Evolutionary conservation across 2,329 filamentous ascomycete species (phyloP), one percentile per base, ranked within the genome.

Genomic region (Blastomyces gilchristii): DNA sequence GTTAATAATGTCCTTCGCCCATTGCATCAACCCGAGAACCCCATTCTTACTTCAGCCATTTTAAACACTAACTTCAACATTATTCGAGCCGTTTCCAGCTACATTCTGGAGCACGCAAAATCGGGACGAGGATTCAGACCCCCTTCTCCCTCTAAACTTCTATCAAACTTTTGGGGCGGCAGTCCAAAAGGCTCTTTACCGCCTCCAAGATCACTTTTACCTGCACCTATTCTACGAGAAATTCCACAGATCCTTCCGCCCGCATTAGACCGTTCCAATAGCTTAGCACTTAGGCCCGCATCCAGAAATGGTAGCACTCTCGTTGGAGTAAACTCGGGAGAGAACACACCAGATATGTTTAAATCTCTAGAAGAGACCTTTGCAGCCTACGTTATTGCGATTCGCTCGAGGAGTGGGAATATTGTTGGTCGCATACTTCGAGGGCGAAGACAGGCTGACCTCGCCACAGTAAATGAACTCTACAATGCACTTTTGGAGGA

Each of bases 401-500:
- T 97, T 41, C 90, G 94, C 70, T 87, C 88, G 49, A 86, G 91
- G 52, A 95, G 93, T 72, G 92, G 92, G 41, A 91, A 91, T 69
- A 90, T 96, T 63, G 83, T 95, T 22, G 91, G 89, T 22, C 86
- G 88, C 41, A 86, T 85, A 34, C 79, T 97, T 41, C 83, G 91
- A 59, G 87, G 85, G 67, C 83, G 92, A 64, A 79, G 82, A 12
- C 76, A 78, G 37, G 89, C 87, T 1, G 90, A 96, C 71, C 89
- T 92, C 70, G 81, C 93, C 7, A 80, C 84, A 0, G 88, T 96
- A 68, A 96, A 96, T 70, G 91, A 96, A 68, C 80, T 97, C 1
- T 97, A 96, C 76, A 96, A 96, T 71, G 84, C 86, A 43, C 82
- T 97, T 16, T 85, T 96, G 22, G 91, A 96, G 72, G 88, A 88